Conservation (phyloP, 2,329 filamentous ascomycete genomes). For the Calonectria naviculata region DNA sequence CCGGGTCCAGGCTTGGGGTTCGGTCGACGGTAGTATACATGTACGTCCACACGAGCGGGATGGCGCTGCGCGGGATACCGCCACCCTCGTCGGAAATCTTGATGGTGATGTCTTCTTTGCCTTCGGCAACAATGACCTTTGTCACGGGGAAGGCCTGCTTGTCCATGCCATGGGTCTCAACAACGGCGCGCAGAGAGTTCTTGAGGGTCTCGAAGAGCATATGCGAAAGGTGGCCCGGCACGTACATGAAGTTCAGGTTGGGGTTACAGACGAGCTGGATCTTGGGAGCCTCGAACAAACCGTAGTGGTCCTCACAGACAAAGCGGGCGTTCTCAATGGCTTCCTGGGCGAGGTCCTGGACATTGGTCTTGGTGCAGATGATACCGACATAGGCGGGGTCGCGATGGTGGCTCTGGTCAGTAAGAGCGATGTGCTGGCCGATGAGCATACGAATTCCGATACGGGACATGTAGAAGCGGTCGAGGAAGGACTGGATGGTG, state of each 20-base stretch:
- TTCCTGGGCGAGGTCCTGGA: constrained; percentile 92
- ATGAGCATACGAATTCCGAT: constrained; percentile 99
- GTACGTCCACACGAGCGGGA: constrained; percentile 99
- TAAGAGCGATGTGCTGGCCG: constrained; percentile 96
- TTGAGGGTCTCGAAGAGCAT: constrained; percentile 99
- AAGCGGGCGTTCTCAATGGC: constrained; percentile 99
- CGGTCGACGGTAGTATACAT: constrained; percentile 99
- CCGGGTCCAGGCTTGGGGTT: constrained; percentile 93
- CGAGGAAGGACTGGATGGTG: constrained; percentile 96
- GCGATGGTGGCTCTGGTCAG: constrained; percentile 88
- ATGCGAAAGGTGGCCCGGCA: constrained; percentile 97
- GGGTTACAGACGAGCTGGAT: constrained; percentile 96
- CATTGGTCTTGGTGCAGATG: constrained; percentile 98
- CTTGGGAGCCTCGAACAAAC: constrained; percentile 95
- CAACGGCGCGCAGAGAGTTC: constrained; percentile 96
- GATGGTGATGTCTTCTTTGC: constrained; percentile 98
- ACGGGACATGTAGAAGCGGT: constrained; percentile 99
- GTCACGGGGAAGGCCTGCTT: constrained; percentile 97
- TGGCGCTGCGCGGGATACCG: constrained; percentile 91
- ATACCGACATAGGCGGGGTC: constrained; percentile 98
- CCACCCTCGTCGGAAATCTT: constrained; percentile 98
- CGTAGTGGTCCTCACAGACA: constrained; percentile 98
- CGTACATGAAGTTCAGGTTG: constrained; percentile 98
- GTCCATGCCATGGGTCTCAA: constrained; percentile 93
- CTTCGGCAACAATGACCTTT: constrained; percentile 97